Conservation (phyloP, 805 yeast genomes). For the Metschnikowia noctiluminum region DNA sequence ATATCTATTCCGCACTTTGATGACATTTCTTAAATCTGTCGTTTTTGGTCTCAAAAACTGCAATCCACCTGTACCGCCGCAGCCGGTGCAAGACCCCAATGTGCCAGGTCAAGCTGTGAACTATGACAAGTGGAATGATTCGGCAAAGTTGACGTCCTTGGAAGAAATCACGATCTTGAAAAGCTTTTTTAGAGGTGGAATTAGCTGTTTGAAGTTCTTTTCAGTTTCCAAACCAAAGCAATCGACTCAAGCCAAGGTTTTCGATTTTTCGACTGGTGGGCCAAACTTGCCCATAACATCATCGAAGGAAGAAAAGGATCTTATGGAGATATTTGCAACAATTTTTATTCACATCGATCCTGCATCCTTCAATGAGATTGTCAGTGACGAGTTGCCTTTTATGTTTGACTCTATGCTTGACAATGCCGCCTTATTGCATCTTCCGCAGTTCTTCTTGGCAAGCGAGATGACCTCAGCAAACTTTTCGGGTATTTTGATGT, state of each 20-base stretch:
- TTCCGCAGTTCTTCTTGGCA: constrained; percentile 91
- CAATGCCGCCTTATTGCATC: constrained; percentile 81
- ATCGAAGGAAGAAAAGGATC: constrained; percentile 88
- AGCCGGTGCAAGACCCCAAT: constrained; percentile 46
- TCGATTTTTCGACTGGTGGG: constrained; percentile 65
- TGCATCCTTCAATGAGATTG: constrained; percentile 90
- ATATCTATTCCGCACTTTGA: constrained; percentile 78
- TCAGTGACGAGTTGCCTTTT: constrained; percentile 73
- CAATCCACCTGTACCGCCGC: constrained; percentile 67
- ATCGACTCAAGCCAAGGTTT: constrained; percentile 30
- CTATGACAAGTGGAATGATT: constrained; percentile 70
- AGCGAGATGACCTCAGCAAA: constrained; percentile 93
- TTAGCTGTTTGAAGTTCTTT: constrained; percentile 75
- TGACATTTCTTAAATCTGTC: constrained; percentile 87
- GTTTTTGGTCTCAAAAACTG: constrained; percentile 86
- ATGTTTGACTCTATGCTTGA: constrained; percentile 75
- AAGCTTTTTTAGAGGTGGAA: constrained; percentile 78
- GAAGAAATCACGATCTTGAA: constrained; percentile 82
- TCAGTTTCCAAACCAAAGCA: constrained; percentile 51
- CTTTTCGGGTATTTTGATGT: constrained; percentile 78
- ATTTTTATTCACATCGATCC: constrained; percentile 93
- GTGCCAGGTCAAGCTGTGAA: constrained; percentile 37
- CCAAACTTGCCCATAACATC: constrained; percentile 83
- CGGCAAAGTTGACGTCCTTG: constrained; percentile 75
- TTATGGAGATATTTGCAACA: constrained; percentile 93